A percentile compares a stretch with the other conserved stretches of the same genome.
Conservation (phyloP, 2,329 filamentous ascomycete species). For the Penicillium expansum region DNA sequence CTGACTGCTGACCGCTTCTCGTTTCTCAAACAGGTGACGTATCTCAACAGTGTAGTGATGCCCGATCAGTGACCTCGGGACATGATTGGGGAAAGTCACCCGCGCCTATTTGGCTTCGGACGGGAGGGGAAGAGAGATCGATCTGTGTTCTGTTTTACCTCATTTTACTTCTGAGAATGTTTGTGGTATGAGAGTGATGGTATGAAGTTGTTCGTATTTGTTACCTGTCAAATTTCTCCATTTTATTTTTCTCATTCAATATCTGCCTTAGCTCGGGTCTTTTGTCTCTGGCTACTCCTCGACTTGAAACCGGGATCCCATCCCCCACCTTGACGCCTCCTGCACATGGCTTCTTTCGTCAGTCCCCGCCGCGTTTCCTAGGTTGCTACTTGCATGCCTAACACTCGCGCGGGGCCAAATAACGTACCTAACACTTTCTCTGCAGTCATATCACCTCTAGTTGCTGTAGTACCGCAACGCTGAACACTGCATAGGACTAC, state of each 20-base stretch:
- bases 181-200: not conserved
- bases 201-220: not conserved
- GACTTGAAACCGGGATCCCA: conserved; percentile 4
- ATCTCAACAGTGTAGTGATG: conserved; percentile 71
- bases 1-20: conserved; percentile 29
- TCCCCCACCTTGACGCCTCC: conserved; percentile 9
- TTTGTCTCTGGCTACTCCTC: conserved; percentile 2
- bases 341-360: conserved; percentile 13
- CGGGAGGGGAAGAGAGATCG: not conserved
- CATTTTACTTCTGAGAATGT: not conserved
- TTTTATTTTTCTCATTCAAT: not conserved
- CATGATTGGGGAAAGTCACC: conserved; percentile 4
- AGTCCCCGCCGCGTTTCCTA: conserved; percentile 2
- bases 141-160: not conserved
- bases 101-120: conserved; percentile 1
- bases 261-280: not conserved
- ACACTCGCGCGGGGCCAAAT: not conserved
- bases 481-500: conserved; percentile 6
- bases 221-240: conserved; percentile 1
- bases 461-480: conserved; percentile 1
- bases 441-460: conserved; percentile 14
- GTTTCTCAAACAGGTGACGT: conserved; percentile 56
- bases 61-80: conserved; percentile 52
- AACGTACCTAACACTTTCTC: not conserved
- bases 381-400: conserved; percentile 2